Percentiles rank a stretch among this genome's conserved stretches.
Conservation (phyloP, 2,329 filamentous ascomycete genomes). For the Pestalotiopsis sp. region DNA sequence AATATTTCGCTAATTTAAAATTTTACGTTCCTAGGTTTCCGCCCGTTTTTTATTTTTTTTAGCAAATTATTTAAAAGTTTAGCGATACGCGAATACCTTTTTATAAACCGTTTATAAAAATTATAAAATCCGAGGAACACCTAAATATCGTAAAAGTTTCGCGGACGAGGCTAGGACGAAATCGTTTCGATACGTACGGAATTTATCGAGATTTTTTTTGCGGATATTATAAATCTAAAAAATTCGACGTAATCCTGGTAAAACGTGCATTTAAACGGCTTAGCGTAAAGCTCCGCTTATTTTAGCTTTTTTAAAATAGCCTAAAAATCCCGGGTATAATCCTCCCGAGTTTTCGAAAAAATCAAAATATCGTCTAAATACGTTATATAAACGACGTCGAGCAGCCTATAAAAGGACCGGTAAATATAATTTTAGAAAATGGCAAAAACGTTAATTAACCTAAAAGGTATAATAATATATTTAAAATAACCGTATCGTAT, state of each 20-base stretch:
- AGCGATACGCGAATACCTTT: background rate
- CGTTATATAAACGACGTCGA: too few species aligned
- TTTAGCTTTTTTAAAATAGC: background rate
- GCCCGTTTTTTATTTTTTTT: background rate
- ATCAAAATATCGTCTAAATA: constrained; percentile 3
- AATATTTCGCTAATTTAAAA: background rate
- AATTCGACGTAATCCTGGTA: constrained; percentile 3
- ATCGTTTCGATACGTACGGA: background rate
- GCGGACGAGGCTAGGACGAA: background rate
- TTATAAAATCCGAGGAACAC: background rate
- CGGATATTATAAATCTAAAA: background rate
- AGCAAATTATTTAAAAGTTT: background rate
- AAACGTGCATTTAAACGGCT: too few species aligned
- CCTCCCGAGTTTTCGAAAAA: background rate
- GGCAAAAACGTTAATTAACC: background rate
- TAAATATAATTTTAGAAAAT: constrained; percentile 1
- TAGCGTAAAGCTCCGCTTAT: background rate
- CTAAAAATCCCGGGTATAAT: background rate
- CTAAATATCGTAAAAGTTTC: background rate
- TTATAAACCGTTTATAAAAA: constrained; percentile 1
- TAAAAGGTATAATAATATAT: constrained; percentile 1
- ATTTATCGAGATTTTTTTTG: constrained; percentile 3
- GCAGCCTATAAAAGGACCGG: background rate
- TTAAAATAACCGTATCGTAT: constrained; percentile 1
- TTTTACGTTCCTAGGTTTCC: background rate